These are phyloP conservation scores for Didymella sp. DNA, from an alignment of 2,329 filamentous ascomycete species.

Conservation along the genomic window DNA sequence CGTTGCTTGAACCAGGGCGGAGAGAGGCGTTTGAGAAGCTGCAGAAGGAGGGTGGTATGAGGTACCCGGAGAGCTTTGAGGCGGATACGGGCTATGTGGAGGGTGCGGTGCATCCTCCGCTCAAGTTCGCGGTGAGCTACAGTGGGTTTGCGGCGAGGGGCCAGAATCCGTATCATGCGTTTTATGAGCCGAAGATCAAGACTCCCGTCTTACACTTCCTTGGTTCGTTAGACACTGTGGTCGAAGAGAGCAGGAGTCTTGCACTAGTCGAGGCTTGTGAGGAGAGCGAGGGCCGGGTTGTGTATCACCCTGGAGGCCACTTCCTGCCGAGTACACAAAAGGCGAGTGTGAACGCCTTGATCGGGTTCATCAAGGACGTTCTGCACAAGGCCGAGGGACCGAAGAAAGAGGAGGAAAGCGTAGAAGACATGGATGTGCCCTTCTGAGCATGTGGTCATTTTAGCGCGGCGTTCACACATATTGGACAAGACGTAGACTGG, in stretches of 20 bases:
- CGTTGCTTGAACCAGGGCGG: slow-evolving; percentile 68
- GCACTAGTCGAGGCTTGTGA: slow-evolving; percentile 71
- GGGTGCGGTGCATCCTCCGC: slow-evolving; percentile 56
- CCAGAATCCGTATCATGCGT: slow-evolving; percentile 67
- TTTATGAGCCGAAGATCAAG: slow-evolving; percentile 75
- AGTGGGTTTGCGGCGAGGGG: slow-evolving; percentile 75
- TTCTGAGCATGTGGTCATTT: slow-evolving; percentile 55
- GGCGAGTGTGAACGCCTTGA: slow-evolving; percentile 78
- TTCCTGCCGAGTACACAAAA: slow-evolving; percentile 81
- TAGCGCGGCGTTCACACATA: slow-evolving; percentile 28
- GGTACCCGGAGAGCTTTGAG: slow-evolving; percentile 60
- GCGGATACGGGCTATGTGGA: slow-evolving; percentile 36
- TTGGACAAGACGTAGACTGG: slow-evolving; percentile 16
- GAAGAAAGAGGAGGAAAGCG: slow-evolving; percentile 60
- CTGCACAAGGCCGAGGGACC: slow-evolving; percentile 51
- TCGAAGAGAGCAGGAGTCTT: slow-evolving; percentile 76
- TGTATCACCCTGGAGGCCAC: slow-evolving; percentile 87
- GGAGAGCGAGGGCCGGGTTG: slow-evolving; percentile 59
- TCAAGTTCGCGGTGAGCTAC: slow-evolving; percentile 78
- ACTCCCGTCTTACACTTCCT: slow-evolving; percentile 84
- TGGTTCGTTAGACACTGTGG: slow-evolving; percentile 84
- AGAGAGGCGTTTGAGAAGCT: slow-evolving; percentile 57
- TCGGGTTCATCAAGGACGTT: slow-evolving; percentile 70
- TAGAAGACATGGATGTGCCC: slow-evolving; percentile 73
- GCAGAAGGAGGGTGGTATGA: slow-evolving; percentile 53